Percentiles rank a stretch among this genome's conserved stretches.
Conservation (phyloP, 2,329 filamentous ascomycete genomes). For the Beauveria medogensis region DNA sequence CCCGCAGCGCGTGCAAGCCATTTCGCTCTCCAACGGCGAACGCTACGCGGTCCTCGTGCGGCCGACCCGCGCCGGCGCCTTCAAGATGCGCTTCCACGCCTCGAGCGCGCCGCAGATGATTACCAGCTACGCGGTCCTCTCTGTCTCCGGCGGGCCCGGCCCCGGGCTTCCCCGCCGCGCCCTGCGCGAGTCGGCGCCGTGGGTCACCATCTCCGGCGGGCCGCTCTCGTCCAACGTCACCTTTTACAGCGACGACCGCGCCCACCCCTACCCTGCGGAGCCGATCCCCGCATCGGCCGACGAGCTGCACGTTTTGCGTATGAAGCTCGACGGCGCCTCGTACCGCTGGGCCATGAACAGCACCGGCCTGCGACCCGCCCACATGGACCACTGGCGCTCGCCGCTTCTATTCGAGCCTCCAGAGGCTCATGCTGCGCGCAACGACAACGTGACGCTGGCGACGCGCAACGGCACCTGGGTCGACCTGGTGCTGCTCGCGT, state of each 20-base stretch:
- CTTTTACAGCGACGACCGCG: constrained; percentile 34
- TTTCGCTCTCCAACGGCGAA: constrained; percentile 42
- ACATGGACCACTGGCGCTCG: constrained; percentile 22
- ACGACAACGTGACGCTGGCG: constrained; percentile 39
- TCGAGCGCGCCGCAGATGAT: constrained; percentile 45
- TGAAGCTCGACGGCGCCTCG: constrained; percentile 32
- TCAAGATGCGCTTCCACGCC: constrained; percentile 46
- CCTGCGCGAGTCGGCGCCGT: constrained; percentile 27
- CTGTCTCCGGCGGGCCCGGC: constrained; percentile 19
- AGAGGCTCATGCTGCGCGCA: background rate
- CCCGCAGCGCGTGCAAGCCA: constrained; percentile 40
- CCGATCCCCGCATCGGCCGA: constrained; percentile 34
- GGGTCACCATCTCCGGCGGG: constrained; percentile 41
- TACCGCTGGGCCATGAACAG: constrained; percentile 48
- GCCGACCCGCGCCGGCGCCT: constrained; percentile 39
- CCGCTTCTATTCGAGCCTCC: constrained; percentile 41
- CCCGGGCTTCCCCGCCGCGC: background rate
- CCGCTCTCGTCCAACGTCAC: constrained; percentile 32
- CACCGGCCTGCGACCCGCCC: constrained; percentile 31
- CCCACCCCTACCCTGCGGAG: constrained; percentile 40
- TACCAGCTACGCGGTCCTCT: constrained; percentile 41
- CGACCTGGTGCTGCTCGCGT: constrained; percentile 43
- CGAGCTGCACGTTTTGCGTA: constrained; percentile 35
- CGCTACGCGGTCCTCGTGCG: constrained; percentile 44
- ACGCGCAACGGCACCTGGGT: constrained; percentile 43